A percentile compares a stretch with the other conserved stretches of the same genome.
phyloP scores from a whole-genome alignment of 345 rosid genomes.

The Cardiospermum halicacabum region DNA sequence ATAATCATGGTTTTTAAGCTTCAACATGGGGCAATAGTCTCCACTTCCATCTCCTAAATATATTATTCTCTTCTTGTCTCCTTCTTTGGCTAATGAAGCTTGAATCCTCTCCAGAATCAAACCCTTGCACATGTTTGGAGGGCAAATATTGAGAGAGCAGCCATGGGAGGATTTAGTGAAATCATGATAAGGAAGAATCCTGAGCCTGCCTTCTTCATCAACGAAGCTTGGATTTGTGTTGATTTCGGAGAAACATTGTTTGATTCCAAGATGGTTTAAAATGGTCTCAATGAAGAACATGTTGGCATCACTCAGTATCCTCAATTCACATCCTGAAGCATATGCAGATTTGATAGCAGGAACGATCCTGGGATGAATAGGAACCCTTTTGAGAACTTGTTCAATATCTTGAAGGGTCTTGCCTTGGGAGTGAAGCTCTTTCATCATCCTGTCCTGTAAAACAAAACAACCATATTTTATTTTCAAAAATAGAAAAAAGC shows the following conservation, averaged over 20 bases:
- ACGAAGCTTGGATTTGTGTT: conserved; percentile 67
- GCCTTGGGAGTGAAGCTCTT: conserved; percentile 57
- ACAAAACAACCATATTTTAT: background rate
- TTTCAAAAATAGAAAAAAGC: background rate
- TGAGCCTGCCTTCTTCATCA: conserved; percentile 47
- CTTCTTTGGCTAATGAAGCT: conserved; percentile 46
- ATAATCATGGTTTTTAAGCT: conserved; percentile 45
- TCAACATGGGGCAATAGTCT: conserved; percentile 81
- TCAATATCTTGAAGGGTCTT: conserved; percentile 55
- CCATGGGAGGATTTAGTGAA: conserved; percentile 60
- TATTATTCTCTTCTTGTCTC: conserved; percentile 41
- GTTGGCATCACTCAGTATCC: conserved; percentile 79
- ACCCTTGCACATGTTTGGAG: conserved; percentile 98
- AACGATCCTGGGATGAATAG: conserved; percentile 59
- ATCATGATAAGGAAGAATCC: conserved; percentile 63
- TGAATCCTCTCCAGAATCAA: conserved; percentile 57
- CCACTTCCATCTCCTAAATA: conserved; percentile 85
- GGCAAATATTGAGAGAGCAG: conserved; percentile 66
- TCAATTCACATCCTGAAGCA: conserved; percentile 84
- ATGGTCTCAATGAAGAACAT: conserved; percentile 72
- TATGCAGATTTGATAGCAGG: conserved; percentile 71
- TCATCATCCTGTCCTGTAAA: conserved; percentile 76
- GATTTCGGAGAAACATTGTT: conserved; percentile 68
- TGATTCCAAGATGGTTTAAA: conserved; percentile 57
- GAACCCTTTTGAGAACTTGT: conserved; percentile 44